Percentiles rank a stretch among this genome's conserved stretches.
These are phyloP conservation scores for Tephrocybe sp. DNA, from an alignment of 768 basidiomycete species.

Conservation along the genomic window DNA sequence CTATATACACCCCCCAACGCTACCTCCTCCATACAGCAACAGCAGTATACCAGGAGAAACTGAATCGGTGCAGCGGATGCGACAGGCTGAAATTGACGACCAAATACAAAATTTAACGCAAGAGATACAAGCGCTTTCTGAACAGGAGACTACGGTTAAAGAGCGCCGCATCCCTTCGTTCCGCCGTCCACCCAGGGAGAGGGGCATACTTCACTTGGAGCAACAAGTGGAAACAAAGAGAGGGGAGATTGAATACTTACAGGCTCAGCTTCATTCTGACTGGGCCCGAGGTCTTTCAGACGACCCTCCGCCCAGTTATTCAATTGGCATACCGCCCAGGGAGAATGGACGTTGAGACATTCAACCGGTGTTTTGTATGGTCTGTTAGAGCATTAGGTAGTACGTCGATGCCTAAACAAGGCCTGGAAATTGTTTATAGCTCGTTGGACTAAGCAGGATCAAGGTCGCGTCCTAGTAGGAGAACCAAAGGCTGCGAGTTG, in stretches of 20 bases:
- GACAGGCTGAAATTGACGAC: conserved; percentile 10
- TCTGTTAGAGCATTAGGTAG: not conserved
- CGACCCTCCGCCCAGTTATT: conserved; percentile 19
- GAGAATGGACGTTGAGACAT: too few species aligned
- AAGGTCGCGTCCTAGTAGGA: too few species aligned
- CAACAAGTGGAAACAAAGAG: conserved; percentile 15
- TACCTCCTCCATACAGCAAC: conserved; percentile 1
- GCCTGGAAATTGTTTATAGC: too few species aligned
- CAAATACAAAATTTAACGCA: conserved; percentile 4
- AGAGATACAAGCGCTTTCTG: conserved; percentile 7
- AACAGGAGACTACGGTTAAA: not conserved
- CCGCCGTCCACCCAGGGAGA: conserved; percentile 5
- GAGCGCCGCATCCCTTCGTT: not conserved
- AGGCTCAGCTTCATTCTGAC: conserved; percentile 10
- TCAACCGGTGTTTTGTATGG: too few species aligned
- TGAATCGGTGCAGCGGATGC: not conserved
- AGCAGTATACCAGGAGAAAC: not conserved
- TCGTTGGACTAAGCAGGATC: too few species aligned
- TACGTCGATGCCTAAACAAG: too few species aligned
- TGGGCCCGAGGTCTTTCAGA: conserved; percentile 15
- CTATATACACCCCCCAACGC: not conserved
- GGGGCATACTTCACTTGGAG: conserved; percentile 3
- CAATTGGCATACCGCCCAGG: not conserved
- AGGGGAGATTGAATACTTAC: conserved; percentile 12
- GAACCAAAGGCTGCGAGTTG: too few species aligned